phyloP scores from a whole-genome alignment of 1,284 basidiomycete genomes.

The Xanthoconium separans region DNA sequence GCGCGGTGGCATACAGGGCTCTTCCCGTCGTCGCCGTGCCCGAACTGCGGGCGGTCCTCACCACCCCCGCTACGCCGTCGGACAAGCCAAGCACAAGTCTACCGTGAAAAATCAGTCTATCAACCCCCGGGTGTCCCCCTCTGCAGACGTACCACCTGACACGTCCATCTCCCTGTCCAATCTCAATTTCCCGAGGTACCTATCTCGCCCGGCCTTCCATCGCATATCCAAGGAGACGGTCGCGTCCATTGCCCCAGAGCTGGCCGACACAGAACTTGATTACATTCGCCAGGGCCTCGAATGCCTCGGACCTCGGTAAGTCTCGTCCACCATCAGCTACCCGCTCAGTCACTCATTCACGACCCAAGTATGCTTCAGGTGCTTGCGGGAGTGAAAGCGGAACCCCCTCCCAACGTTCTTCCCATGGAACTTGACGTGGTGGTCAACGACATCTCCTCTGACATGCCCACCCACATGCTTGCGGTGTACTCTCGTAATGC shows the following conservation, averaged over 20 bases:
- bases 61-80: slow-evolving; percentile 27
- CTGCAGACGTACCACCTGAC: slow-evolving; percentile 6
- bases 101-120: slow-evolving; percentile 5
- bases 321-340: background rate
- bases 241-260: slow-evolving; percentile 24
- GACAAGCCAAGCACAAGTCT: slow-evolving; percentile 24
- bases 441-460: slow-evolving; percentile 32
- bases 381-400: slow-evolving; percentile 27
- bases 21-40: slow-evolving; percentile 32
- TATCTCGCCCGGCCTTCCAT: slow-evolving; percentile 21
- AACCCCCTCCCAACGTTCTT: slow-evolving; percentile 23
- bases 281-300: slow-evolving; percentile 31
- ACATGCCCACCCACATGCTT: slow-evolving; percentile 55
- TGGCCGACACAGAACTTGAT: slow-evolving; percentile 19
- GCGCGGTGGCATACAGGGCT: slow-evolving; percentile 30
- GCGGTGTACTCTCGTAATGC: slow-evolving; percentile 42
- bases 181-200: slow-evolving; percentile 23
- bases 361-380: slow-evolving; percentile 31
- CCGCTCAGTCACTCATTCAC: slow-evolving; percentile 10
- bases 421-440: slow-evolving; percentile 28
- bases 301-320: slow-evolving; percentile 31
- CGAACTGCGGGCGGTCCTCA: slow-evolving; percentile 18
- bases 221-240: slow-evolving; percentile 17
- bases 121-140: slow-evolving; percentile 12
- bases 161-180: slow-evolving; percentile 9